A percentile compares a stretch with the other conserved stretches of the same genome.
Evolutionary conservation across 2,329 filamentous ascomycete genomes (phyloP).

Genomic region (Massarina eburnea): DNA sequence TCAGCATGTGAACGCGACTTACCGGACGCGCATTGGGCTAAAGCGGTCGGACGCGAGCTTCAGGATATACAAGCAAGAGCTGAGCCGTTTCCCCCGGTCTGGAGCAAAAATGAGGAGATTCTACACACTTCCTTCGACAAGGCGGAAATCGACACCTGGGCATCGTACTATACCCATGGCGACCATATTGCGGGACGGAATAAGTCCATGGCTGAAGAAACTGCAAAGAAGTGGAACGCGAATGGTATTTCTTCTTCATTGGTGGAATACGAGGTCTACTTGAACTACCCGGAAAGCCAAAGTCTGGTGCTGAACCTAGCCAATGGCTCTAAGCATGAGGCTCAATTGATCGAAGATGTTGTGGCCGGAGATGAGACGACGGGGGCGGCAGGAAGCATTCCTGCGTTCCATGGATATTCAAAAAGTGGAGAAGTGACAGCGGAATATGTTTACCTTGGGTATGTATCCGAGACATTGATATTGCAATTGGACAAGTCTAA

Average conservation of each 20-base stretch:
- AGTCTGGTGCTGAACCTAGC: slow-evolving; percentile 18
- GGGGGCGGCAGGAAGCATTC: not conserved
- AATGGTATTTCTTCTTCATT: slow-evolving; percentile 23
- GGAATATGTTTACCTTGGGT: slow-evolving; percentile 4
- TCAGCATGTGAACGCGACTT: not conserved
- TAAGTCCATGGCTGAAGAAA: slow-evolving; percentile 32
- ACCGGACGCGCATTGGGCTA: not conserved
- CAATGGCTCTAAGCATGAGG: slow-evolving; percentile 19
- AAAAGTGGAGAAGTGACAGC: slow-evolving; percentile 2
- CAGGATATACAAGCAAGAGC: not conserved
- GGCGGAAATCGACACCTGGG: slow-evolving; percentile 28
- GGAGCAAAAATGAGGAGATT: slow-evolving; percentile 29
- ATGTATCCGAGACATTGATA: not conserved
- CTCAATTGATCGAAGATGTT: slow-evolving; percentile 2
- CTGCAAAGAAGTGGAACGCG: slow-evolving; percentile 31
- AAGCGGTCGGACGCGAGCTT: not conserved
- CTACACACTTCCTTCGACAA: slow-evolving; percentile 29
- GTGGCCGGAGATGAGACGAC: not conserved
- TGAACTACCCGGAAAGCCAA: slow-evolving; percentile 30
- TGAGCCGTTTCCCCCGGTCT: slow-evolving; percentile 20
- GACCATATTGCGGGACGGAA: slow-evolving; percentile 35
- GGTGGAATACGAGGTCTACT: slow-evolving; percentile 26
- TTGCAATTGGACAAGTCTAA: not conserved
- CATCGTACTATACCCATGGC: slow-evolving; percentile 34
- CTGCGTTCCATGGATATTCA: slow-evolving; percentile 5